Conservation (phyloP, 2,329 filamentous ascomycete genomes). For the Pyricularia pennisetigena region DNA sequence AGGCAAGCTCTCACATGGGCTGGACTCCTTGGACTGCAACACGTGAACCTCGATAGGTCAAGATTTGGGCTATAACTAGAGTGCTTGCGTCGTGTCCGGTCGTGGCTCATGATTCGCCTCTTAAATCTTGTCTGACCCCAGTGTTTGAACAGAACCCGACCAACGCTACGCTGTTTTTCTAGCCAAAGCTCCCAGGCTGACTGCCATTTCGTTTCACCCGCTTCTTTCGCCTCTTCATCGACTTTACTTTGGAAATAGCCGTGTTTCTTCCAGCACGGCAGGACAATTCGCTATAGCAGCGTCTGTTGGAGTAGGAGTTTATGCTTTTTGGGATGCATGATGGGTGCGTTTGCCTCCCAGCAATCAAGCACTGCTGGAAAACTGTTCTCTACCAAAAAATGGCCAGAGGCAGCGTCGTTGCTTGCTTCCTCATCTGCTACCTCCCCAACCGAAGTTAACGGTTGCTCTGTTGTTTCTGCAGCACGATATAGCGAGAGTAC, state of each 20-base stretch:
- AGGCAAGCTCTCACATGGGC: background rate
- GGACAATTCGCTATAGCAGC: background rate
- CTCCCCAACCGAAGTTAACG: background rate
- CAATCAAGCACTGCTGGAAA: background rate
- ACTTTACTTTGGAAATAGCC: background rate
- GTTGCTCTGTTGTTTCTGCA: background rate
- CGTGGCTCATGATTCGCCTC: background rate
- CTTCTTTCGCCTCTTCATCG: background rate
- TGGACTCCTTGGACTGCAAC: background rate
- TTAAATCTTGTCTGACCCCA: background rate
- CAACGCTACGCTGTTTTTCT: background rate
- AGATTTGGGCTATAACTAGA: background rate
- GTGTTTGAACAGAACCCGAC: background rate
- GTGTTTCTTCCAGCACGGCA: background rate
- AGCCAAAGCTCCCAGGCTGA: background rate
- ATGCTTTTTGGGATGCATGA: background rate
- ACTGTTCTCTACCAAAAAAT: background rate
- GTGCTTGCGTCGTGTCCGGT: background rate
- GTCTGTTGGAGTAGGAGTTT: background rate
- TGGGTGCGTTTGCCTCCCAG: background rate
- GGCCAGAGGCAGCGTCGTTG: background rate
- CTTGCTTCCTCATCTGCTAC: background rate
- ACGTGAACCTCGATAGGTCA: background rate
- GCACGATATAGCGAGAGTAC: slow-evolving; percentile 41
- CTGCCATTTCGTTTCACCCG: background rate